phyloP scores from a whole-genome alignment of 768 basidiomycete species.

The Rhizopogon vulgaris region DNA sequence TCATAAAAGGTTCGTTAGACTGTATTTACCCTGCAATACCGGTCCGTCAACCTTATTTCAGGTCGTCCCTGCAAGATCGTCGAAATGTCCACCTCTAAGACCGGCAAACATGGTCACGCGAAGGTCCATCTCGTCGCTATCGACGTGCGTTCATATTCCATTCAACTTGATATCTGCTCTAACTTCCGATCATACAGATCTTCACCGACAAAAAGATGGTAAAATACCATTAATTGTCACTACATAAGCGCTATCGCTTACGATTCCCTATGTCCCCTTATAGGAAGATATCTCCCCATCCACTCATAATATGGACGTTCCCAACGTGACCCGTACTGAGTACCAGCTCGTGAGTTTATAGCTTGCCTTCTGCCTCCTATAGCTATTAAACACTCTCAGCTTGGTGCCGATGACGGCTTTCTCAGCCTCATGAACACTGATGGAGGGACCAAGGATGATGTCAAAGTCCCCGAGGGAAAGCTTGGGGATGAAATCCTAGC shows the following conservation, averaged over 20 bases:
- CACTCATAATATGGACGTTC: constrained; percentile 99
- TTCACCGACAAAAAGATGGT: constrained; percentile 98
- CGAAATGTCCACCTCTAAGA: constrained; percentile 99
- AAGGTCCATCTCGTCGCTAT: constrained; percentile 97
- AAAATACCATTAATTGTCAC: constrained; percentile 25
- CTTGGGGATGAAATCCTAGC: constrained; percentile 64
- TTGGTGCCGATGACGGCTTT: constrained; percentile 91
- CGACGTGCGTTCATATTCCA: constrained; percentile 60
- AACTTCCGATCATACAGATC: constrained; percentile 51
- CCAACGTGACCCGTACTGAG: constrained; percentile 87
- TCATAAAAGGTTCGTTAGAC: constrained; percentile 70
- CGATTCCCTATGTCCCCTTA: constrained; percentile 5
- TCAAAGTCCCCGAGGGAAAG: constrained; percentile 84
- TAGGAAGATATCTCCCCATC: constrained; percentile 93
- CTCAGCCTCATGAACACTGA: constrained; percentile 89
- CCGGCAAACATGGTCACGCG: constrained; percentile 99
- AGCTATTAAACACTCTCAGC: constrained; percentile 30
- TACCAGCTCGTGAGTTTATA: constrained; percentile 69
- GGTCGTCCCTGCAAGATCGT: constrained; percentile 97
- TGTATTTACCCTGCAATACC: background rate
- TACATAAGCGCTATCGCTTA: background rate
- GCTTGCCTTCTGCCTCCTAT: background rate
- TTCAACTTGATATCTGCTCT: constrained; percentile 3
- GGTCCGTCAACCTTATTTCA: constrained; percentile 20
- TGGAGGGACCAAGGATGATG: constrained; percentile 84